Evolutionary conservation across 768 basidiomycete genomes (phyloP), one percentile per base, ranked within the genome.

Genomic region (Leccinum obscurum): DNA sequence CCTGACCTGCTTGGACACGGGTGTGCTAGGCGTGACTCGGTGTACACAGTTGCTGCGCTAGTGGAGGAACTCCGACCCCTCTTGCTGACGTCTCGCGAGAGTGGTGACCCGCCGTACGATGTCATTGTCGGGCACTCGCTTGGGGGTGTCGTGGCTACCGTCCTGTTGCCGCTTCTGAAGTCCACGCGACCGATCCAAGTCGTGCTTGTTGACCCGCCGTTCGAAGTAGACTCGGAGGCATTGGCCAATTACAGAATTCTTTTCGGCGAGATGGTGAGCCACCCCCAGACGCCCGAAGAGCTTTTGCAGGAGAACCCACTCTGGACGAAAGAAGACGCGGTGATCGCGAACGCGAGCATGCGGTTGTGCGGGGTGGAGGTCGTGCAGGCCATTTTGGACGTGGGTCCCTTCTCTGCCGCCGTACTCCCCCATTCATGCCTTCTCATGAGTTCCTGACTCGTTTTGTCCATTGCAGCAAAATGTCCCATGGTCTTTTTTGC

Each of bases 1-100:
- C 70, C 70, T 9, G 67, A 68, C 48, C 39, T 67, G 1, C 64
- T 70, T 28, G 66, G 68, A 15, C 72, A 74, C 11, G 70, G 62
- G 0, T 28, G 20, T 15, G 58, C 64, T 10, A 37, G 49, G 6
- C 60, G 56, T 20, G 8, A 24, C 7, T 48, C 65, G 1, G 59
- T 59, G 14, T 71, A 69, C 28, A 61, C 67, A 22, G 11, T 70
- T 14, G 26, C 34, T 9, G 58, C 67, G 4, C 15, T 68, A 14
- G 59, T 26, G 10, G 44, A 63, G 4, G 68, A 66, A 49, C 59
- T 68, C 9, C 39, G 17, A 0, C 64, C 66, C 1, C 35, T 66
- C 30, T 30, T 51, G 8, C 50, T 70, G 6, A 26, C 30, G 44
- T 26, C 46, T 3, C 1, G 58, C 1, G 26, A 22, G 28, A 3